Percentiles rank a stretch among this genome's conserved stretches.
phyloP scores from a whole-genome alignment of 805 yeast species.

The Starmerella gropengiesseri region DNA sequence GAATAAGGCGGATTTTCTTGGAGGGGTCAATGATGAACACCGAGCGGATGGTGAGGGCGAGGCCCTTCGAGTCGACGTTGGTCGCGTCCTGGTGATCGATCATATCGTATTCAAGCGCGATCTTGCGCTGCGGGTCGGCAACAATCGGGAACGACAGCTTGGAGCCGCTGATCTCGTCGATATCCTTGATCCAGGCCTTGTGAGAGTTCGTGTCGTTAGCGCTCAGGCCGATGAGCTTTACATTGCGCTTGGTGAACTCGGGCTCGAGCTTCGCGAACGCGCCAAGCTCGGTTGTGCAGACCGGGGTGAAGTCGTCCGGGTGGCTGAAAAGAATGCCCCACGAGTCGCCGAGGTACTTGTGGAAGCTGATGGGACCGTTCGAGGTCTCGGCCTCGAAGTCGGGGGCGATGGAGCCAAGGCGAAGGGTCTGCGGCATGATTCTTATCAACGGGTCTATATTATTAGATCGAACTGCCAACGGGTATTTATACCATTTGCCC shows the following conservation, averaged over 20 bases:
- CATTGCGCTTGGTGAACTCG: slow-evolving; percentile 77
- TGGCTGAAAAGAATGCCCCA: slow-evolving; percentile 90
- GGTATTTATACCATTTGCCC: too few relatives aligned
- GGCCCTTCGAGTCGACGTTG: slow-evolving; percentile 59
- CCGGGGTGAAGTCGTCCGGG: slow-evolving; percentile 96
- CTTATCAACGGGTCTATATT: not conserved
- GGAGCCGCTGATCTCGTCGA: slow-evolving; percentile 73
- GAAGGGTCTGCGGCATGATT: slow-evolving; percentile 31
- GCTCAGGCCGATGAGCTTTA: slow-evolving; percentile 81
- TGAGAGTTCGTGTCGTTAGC: slow-evolving; percentile 79
- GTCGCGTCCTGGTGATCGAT: slow-evolving; percentile 78
- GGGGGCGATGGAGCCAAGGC: slow-evolving; percentile 84
- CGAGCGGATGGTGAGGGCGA: slow-evolving; percentile 83
- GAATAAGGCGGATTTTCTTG: slow-evolving; percentile 77
- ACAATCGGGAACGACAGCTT: slow-evolving; percentile 79
- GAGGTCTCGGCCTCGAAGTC: slow-evolving; percentile 78
- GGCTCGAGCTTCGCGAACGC: slow-evolving; percentile 89
- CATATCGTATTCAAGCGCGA: slow-evolving; percentile 76
- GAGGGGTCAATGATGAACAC: slow-evolving; percentile 87
- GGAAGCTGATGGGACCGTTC: slow-evolving; percentile 74
- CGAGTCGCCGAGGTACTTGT: slow-evolving; percentile 70
- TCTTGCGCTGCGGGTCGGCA: slow-evolving; percentile 78
- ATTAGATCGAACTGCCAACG: not conserved
- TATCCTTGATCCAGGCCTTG: slow-evolving; percentile 84
- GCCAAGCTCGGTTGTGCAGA: slow-evolving; percentile 92